Percentiles rank a stretch among this genome's conserved stretches.
These are phyloP conservation scores for Microbotryomycetes sp. DNA, from an alignment of 1,284 basidiomycete genomes.

Conservation along the genomic window DNA sequence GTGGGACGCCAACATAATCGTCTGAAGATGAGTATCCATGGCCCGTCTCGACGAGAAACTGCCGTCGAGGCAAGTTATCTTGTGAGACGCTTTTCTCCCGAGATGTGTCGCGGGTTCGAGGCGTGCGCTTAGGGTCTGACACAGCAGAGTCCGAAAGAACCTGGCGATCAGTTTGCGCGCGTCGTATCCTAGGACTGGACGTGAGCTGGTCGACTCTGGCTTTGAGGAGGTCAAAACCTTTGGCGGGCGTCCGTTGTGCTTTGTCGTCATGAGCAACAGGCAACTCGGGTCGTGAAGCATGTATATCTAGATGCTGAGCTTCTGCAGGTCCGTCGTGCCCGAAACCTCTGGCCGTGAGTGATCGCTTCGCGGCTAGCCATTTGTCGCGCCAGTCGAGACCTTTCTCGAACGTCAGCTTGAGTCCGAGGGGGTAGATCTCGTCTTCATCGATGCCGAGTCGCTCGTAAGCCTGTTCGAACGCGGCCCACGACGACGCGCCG, in stretches of 20 bases:
- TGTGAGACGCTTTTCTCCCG: no score
- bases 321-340: background rate
- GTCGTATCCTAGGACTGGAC: background rate
- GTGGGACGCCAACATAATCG: constrained; percentile 24
- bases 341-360: background rate
- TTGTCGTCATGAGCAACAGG: no score
- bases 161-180: background rate
- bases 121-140: background rate
- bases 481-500: constrained; percentile 4
- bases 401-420: constrained; percentile 11
- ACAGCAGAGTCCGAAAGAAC: background rate
- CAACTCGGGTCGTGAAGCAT: no score
- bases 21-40: constrained; percentile 17
- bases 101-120: no score
- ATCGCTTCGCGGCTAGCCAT: constrained; percentile 12
- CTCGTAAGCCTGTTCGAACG: background rate
- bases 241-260: background rate
- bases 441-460: constrained; percentile 1
- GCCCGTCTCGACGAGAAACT: background rate
- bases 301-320: background rate
- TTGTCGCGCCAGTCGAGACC: constrained; percentile 25
- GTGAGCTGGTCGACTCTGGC: constrained; percentile 6
- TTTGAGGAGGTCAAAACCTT: background rate
- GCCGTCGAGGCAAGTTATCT: background rate
- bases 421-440: constrained; percentile 4